These are phyloP conservation scores for Pseudocercospora fuligena DNA, from an alignment of 2,329 filamentous ascomycete genomes.

Conservation along the genomic window DNA sequence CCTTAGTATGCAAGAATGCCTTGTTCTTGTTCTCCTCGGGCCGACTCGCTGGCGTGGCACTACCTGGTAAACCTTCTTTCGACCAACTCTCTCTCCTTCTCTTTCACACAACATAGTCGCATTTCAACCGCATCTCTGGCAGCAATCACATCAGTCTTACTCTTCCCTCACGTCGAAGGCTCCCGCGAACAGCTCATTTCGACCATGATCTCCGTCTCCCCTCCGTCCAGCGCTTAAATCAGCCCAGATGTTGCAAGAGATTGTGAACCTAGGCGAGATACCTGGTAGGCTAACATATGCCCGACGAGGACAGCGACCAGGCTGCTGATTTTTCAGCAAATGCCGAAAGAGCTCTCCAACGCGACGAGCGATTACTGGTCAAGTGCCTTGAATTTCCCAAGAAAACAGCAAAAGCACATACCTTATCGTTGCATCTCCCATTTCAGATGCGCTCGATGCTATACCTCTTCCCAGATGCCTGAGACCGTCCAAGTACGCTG, in stretches of 20 bases:
- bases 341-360: background rate
- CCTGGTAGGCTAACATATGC: slow-evolving; percentile 2
- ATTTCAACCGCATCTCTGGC: background rate
- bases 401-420: no score
- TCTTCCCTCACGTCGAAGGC: background rate
- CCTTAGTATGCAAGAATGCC: background rate
- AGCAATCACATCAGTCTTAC: no score
- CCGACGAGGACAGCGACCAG: background rate
- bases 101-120: background rate
- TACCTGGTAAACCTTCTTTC: background rate
- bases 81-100: background rate
- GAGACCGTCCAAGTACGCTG: no score
- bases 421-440: no score
- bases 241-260: background rate
- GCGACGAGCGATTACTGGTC: no score
- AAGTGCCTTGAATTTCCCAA: no score
- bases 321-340: background rate
- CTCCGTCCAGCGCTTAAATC: background rate
- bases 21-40: background rate
- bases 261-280: background rate
- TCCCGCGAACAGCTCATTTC: background rate
- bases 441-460: no score
- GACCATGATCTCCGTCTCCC: background rate
- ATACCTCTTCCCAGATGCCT: no score
- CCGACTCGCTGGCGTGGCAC: background rate